Evolutionary conservation across 1,284 basidiomycete species (phyloP), one percentile per base, ranked within the genome.

Genomic region (Thelephora terrestris): DNA sequence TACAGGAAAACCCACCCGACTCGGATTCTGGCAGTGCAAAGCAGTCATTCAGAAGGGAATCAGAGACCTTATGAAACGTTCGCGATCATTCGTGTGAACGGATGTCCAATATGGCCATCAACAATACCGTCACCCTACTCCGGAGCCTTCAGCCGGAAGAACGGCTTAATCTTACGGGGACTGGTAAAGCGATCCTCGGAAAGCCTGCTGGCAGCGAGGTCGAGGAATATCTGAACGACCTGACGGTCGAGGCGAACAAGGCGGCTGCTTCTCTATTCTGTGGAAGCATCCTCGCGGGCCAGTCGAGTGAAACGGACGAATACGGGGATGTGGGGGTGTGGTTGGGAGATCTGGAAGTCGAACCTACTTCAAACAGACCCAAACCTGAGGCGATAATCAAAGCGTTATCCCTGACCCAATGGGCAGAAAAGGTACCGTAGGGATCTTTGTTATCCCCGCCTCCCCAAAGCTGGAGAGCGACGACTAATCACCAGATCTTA

Each of bases 291-390:
- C 67, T 80, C 16, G 72, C 71, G 0, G 78, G 78, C 1, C 66
- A 66, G 40, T 61, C 66, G 12, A 77, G 70, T 54, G 78, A 81
- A 52, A 70, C 68, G 51, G 77, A 78, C 52, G 77, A 79, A 47
- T 74, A 66, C 43, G 70, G 70, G 2, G 76, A 79, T 51, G 57
- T 77, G 21, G 74, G 67, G 2, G 45, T 79, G 29, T 77, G 71
- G 71, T 64, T 80, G 3, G 73, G 75, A 5, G 29, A 32, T 49
- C 53, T 7, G 71, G 70, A 9, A 49, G 55, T 9, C 59, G 54
- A 43, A 53, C 55, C 12, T 37, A 21, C 4, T 60, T 60, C n/a
- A 52, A 56, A 47, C 60, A 59, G 47, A 46, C 7, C 16, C 54
- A 56, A 21, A 50, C 47, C 63, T 18, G 36, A 49, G 10, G 53